Base-by-base conservation (phyloP, 192 early-diverging fungal species). In the Podochytrium sp. region DNA sequence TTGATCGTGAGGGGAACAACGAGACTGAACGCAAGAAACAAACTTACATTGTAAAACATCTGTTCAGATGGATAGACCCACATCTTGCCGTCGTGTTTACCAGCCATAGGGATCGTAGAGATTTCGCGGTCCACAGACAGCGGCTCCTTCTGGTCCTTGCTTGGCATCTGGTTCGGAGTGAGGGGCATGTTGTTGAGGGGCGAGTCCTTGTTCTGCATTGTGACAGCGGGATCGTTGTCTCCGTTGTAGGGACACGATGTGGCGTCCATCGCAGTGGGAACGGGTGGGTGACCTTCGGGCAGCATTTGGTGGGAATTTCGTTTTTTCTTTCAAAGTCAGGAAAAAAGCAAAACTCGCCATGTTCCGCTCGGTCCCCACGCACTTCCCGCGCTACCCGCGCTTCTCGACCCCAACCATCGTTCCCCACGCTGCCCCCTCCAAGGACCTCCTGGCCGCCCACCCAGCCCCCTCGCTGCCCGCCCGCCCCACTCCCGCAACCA, bases 21-120 rank as follows among this genome's bases (percentile, higher is more conserved):
- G 6, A 12, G 5, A 38, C 5, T 34, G 16, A 62, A 39, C 0
- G 0, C 25, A 27, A 27, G 20, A 57, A 27, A 20, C 7, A 40
- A 12, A 34, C 47, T 51, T 53, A 75, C 74, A 35, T 75, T 75
- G 65, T 40, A 75, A 39, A 75, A 75, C 74, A 75, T 75, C 78
- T 96, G 94, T 3, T 93, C 91, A 7, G 92, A 94, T 7, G 94
- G 94, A 74, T 96, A 96, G 61, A 93, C 91, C 94, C 94, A 96
- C 41, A 83, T 81, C 20, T 77, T 73, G 0, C 79, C 71, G 32
- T 84, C 81, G 0, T 72, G 77, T 47, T 87, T 87, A 6, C 84
- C 83, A 0, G 67, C 81, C 55, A 88, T 88, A 6, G 93, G 94
- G 68, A 99, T 99, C 6, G 90, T 89, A 6, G 94, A 96, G 27